Percentiles rank a stretch among this genome's conserved stretches.
Evolutionary conservation across 176 grass and related monocot species (phyloP).

Genomic region (Hsuehochloa calcarea): DNA sequence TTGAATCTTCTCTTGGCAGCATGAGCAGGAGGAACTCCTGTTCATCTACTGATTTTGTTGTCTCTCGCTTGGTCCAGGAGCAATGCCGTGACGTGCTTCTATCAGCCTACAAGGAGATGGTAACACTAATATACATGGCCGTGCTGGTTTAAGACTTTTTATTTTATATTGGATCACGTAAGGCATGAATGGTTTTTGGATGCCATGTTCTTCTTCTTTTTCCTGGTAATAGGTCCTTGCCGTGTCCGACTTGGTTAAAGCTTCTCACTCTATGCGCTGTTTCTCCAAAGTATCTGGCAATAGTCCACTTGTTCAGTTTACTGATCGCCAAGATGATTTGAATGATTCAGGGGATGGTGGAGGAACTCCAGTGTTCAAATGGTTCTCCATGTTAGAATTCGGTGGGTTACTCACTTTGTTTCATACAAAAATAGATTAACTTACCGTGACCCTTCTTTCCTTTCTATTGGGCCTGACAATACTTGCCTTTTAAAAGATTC

Average conservation of each 20-base stretch:
- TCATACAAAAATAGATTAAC: conserved; percentile 6
- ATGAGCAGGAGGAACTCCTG: background rate
- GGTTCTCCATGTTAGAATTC: conserved; percentile 62
- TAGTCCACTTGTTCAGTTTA: conserved; percentile 50
- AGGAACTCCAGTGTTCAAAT: conserved; percentile 63
- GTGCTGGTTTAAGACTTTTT: background rate
- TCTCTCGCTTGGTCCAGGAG: conserved; percentile 46
- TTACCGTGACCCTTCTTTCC: background rate
- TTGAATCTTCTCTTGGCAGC: background rate
- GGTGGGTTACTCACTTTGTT: conserved; percentile 32
- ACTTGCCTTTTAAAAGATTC: background rate
- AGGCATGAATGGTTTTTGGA: background rate
- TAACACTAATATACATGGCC: conserved; percentile 24
- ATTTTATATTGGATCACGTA: background rate
- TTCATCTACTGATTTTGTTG: conserved; percentile 26
- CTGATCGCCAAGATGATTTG: conserved; percentile 50
- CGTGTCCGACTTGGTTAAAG: conserved; percentile 58
- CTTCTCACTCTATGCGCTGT: conserved; percentile 63
- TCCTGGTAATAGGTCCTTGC: conserved; percentile 50
- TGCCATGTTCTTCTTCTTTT: conserved; percentile 10
- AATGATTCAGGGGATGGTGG: conserved; percentile 82
- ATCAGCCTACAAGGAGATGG: conserved; percentile 76
- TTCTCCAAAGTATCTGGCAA: conserved; percentile 56
- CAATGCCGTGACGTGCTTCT: conserved; percentile 47
- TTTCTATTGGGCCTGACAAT: background rate